A percentile compares a stretch with the other conserved stretches of the same genome.
Conservation (phyloP, 345 rosid species). For the Bruguiera parviflora region DNA sequence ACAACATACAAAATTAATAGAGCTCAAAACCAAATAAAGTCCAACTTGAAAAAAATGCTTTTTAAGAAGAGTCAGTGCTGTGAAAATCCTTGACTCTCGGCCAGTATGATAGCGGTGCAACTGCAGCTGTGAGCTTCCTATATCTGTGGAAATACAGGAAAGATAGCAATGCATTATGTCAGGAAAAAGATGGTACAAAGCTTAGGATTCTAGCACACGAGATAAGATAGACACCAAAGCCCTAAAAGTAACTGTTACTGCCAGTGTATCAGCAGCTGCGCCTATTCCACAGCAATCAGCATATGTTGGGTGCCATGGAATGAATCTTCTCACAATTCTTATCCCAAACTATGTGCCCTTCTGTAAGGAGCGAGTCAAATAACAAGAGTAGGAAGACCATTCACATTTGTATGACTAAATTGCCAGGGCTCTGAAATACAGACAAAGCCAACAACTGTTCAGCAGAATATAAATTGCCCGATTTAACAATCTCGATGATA, state of each 20-base stretch:
- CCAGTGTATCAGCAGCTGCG: slow-evolving; percentile 97
- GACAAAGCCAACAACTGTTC: neutral
- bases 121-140: slow-evolving; percentile 82
- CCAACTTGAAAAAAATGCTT: slow-evolving; percentile 68
- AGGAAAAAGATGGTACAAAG: neutral
- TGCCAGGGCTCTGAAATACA: slow-evolving; percentile 1
- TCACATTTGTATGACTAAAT: neutral
- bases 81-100: slow-evolving; percentile 72
- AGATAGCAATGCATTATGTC: slow-evolving; percentile 1
- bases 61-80: slow-evolving; percentile 79
- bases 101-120: slow-evolving; percentile 78
- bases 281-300: slow-evolving; percentile 95
- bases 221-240: neutral
- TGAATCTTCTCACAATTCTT: slow-evolving; percentile 98
- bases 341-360: slow-evolving; percentile 94
- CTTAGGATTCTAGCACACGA: neutral
- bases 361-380: slow-evolving; percentile 30
- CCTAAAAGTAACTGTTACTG: slow-evolving; percentile 67
- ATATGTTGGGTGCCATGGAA: slow-evolving; percentile 95
- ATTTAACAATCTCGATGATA: neutral
- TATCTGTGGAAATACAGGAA: slow-evolving; percentile 38
- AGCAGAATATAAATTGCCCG: neutral
- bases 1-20: slow-evolving; percentile 1
- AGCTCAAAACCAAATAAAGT: slow-evolving; percentile 7
- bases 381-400: neutral